Conservation (phyloP, 2,329 filamentous ascomycete species). For the Cladosporium sp. region DNA sequence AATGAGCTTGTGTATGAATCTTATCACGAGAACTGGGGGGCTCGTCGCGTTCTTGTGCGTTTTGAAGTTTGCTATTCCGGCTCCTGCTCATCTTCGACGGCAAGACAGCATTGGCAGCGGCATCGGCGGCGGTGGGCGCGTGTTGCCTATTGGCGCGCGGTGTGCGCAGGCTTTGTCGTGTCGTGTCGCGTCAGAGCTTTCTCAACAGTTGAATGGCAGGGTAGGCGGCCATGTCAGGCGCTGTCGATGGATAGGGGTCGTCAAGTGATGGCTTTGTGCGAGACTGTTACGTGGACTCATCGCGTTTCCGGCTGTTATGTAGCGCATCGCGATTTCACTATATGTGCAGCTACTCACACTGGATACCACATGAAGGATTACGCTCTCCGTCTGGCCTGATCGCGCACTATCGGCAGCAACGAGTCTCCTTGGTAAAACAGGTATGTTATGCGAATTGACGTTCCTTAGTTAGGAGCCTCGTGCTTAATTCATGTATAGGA, state of each 20-base stretch:
- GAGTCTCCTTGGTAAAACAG: too few species aligned
- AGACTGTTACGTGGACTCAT: not conserved
- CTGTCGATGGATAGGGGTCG: constrained; percentile 6
- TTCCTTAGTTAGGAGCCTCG: too few species aligned
- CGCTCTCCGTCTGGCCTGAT: too few species aligned
- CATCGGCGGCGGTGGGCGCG: not conserved
- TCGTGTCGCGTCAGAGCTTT: not conserved
- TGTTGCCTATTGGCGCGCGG: not conserved
- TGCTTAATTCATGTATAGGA: too few species aligned
- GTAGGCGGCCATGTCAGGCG: constrained; percentile 2
- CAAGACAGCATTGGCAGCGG: not conserved
- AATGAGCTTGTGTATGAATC: not conserved
- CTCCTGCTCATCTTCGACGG: not conserved
- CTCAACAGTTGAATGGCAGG: not conserved
- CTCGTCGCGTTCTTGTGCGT: not conserved
- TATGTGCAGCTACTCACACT: too few species aligned
- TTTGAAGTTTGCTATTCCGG: not conserved
- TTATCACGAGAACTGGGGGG: not conserved
- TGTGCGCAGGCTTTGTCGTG: not conserved
- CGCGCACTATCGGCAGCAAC: too few species aligned
- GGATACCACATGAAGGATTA: too few species aligned
- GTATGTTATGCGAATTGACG: too few species aligned
- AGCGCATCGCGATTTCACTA: too few species aligned
- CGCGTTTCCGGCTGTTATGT: too few species aligned
- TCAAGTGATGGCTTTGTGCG: constrained; percentile 1